Conservation (phyloP, 2,329 filamentous ascomycete genomes). For the Talaromyces sp. region DNA sequence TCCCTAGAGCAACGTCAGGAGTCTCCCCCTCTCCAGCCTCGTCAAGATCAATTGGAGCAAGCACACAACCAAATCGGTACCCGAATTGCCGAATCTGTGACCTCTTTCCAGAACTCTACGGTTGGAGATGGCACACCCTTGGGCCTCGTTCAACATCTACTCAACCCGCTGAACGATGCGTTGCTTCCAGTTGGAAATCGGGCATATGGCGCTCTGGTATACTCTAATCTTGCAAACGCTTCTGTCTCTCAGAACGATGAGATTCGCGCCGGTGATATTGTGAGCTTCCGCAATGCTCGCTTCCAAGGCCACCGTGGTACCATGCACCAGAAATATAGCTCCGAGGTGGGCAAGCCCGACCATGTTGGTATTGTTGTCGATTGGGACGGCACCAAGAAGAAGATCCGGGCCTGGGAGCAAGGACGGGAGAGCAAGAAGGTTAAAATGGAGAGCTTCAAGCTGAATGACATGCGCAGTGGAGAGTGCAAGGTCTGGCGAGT, state of each 20-base stretch:
- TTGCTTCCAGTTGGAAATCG: slow-evolving; percentile 84
- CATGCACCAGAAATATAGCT: slow-evolving; percentile 91
- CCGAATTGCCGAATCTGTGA: slow-evolving; percentile 71
- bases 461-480: slow-evolving; percentile 87
- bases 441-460: slow-evolving; percentile 89
- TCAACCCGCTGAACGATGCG: slow-evolving; percentile 72
- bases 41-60: slow-evolving; percentile 90
- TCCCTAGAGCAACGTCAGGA: slow-evolving; percentile 85
- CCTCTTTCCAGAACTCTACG: slow-evolving; percentile 73
- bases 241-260: slow-evolving; percentile 88
- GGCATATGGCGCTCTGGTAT: slow-evolving; percentile 88
- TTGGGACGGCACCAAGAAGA: slow-evolving; percentile 99
- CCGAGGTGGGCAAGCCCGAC: slow-evolving; percentile 83
- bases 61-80: slow-evolving; percentile 80
- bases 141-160: slow-evolving; percentile 74
- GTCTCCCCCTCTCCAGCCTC: slow-evolving; percentile 74
- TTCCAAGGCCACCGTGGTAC: slow-evolving; percentile 95
- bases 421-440: slow-evolving; percentile 91
- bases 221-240: slow-evolving; percentile 92
- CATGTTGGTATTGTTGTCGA: slow-evolving; percentile 91
- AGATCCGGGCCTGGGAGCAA: slow-evolving; percentile 93
- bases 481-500: slow-evolving; percentile 98
- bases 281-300: slow-evolving; percentile 87
- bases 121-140: slow-evolving; percentile 84
- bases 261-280: slow-evolving; percentile 89